Percentiles rank a stretch among this genome's conserved stretches.
These are phyloP conservation scores for Calocera cornea DNA, from an alignment of 768 basidiomycete genomes.

Conservation along the genomic window DNA sequence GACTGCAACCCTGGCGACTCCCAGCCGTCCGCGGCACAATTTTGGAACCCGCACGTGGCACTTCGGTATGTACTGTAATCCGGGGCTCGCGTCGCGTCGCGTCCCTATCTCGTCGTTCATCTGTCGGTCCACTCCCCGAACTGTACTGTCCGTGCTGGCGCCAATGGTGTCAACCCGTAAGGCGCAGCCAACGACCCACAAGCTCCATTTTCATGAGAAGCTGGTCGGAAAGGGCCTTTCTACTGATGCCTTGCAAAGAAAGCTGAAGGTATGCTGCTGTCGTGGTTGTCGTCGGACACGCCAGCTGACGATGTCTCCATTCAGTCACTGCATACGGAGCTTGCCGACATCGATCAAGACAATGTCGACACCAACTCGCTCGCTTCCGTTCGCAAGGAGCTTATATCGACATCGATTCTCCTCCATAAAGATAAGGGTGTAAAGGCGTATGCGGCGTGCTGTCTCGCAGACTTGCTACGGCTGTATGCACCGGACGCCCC, in stretches of 20 bases:
- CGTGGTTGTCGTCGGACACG: background rate
- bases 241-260: constrained; percentile 74
- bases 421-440: constrained; percentile 93
- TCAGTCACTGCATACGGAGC: constrained; percentile 28
- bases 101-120: background rate
- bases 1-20: background rate
- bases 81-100: constrained; percentile 1
- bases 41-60: background rate
- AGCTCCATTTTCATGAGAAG: constrained; percentile 60
- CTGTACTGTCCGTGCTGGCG: constrained; percentile 10
- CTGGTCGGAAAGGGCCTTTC: constrained; percentile 60
- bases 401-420: constrained; percentile 64
- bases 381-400: constrained; percentile 53
- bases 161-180: constrained; percentile 64
- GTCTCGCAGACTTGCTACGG: constrained; percentile 82
- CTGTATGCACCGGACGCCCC: constrained; percentile 96
- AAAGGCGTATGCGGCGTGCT: constrained; percentile 88
- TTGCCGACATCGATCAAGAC: constrained; percentile 81
- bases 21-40: background rate
- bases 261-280: constrained; percentile 44
- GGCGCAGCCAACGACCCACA: constrained; percentile 29
- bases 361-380: constrained; percentile 63
- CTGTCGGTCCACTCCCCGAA: background rate
- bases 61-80: background rate
- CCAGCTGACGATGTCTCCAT: constrained; percentile 4